Percentiles rank a stretch among this genome's conserved stretches.
These are phyloP conservation scores for Penicillium canescens DNA, from an alignment of 495 filamentous ascomycete species.

Conservation along the genomic window DNA sequence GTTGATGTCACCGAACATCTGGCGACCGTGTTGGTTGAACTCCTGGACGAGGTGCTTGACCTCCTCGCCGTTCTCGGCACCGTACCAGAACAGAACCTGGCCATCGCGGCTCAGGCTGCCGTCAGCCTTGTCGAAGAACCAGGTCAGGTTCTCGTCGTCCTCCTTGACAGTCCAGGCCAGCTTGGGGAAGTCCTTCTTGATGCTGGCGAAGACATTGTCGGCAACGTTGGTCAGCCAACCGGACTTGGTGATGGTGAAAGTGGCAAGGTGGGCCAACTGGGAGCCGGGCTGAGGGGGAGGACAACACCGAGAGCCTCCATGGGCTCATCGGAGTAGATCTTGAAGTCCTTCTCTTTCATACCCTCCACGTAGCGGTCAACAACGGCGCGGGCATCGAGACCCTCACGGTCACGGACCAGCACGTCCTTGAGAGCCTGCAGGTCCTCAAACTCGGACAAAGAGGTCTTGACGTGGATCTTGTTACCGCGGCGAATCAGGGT, in stretches of 20 bases:
- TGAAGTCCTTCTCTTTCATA: conserved; percentile 75
- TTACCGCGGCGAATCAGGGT: conserved; percentile 93
- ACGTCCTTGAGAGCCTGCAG: conserved; percentile 75
- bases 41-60: conserved; percentile 85
- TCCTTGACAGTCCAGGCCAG: conserved; percentile 97
- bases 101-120: conserved; percentile 83
- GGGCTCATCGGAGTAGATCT: conserved; percentile 93
- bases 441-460: conserved; percentile 78
- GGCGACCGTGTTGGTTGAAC: conserved; percentile 78
- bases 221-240: conserved; percentile 95
- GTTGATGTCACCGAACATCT: conserved; percentile 90
- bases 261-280: conserved; percentile 75
- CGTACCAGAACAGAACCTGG: conserved; percentile 97
- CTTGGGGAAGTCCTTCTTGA: conserved; percentile 90
- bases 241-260: conserved; percentile 92
- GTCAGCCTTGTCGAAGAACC: conserved; percentile 98
- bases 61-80: conserved; percentile 81
- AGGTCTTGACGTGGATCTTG: conserved; percentile 77
- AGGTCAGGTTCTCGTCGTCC: conserved; percentile 95
- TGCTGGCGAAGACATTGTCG: conserved; percentile 93
- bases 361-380: conserved; percentile 85
- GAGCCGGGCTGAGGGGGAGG: conserved; percentile 59
- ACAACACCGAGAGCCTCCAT: conserved; percentile 97
- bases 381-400: conserved; percentile 76
- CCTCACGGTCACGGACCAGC: conserved; percentile 81